A percentile compares a stretch with the other conserved stretches of the same genome.
Conservation (phyloP, 1,284 basidiomycete species). For the Athelia sp. region DNA sequence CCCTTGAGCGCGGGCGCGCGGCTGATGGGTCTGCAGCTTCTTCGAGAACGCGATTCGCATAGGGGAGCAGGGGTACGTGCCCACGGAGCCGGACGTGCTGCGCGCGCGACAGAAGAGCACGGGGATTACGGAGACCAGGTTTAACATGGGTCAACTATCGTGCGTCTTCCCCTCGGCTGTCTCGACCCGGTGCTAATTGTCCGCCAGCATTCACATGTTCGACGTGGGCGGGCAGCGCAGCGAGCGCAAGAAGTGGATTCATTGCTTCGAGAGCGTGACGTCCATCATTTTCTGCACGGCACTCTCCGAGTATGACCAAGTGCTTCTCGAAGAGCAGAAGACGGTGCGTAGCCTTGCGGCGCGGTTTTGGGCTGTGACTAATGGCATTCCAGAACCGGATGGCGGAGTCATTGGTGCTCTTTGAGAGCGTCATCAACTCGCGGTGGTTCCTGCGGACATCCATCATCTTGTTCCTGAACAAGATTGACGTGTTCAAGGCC, state of each 20-base stretch:
- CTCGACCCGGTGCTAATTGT: neutral
- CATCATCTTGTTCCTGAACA: slow-evolving; percentile 92
- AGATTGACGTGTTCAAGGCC: slow-evolving; percentile 93
- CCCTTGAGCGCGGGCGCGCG: neutral
- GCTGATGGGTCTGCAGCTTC: slow-evolving; percentile 55
- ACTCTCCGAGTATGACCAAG: slow-evolving; percentile 92
- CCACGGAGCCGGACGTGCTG: slow-evolving; percentile 87
- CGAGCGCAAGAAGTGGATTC: slow-evolving; percentile 94
- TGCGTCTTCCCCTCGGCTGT: slow-evolving; percentile 45
- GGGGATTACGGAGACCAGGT: slow-evolving; percentile 89
- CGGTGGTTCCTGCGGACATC: slow-evolving; percentile 94
- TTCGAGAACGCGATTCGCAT: slow-evolving; percentile 85
- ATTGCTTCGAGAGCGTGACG: slow-evolving; percentile 92
- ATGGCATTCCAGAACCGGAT: slow-evolving; percentile 81
- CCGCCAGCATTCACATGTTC: slow-evolving; percentile 86
- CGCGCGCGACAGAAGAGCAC: slow-evolving; percentile 89
- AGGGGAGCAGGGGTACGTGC: slow-evolving; percentile 75
- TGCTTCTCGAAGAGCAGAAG: slow-evolving; percentile 73
- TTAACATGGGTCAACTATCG: slow-evolving; percentile 65
- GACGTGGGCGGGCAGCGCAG: slow-evolving; percentile 92
- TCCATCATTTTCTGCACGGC: slow-evolving; percentile 96
- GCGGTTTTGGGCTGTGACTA: no score
- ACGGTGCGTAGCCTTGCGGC: no score
- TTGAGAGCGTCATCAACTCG: slow-evolving; percentile 97
- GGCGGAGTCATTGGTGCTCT: slow-evolving; percentile 89